A percentile compares a stretch with the other conserved stretches of the same genome.
Conservation (phyloP, 352 stramenopile genomes). For the Phytophthora cajani region DNA sequence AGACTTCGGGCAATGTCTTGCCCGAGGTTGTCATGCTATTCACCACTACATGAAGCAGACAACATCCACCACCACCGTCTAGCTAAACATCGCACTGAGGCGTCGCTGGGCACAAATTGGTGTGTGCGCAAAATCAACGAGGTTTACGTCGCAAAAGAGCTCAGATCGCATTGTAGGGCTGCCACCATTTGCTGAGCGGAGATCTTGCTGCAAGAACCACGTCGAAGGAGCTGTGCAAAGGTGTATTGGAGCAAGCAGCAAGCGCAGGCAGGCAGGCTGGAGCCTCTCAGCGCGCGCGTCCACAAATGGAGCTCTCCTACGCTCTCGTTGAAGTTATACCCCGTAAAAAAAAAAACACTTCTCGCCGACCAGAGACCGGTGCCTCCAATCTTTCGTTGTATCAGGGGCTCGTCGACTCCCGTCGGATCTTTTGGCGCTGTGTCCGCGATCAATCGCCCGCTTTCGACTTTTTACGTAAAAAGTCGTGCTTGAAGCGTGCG, state of each 20-base stretch:
- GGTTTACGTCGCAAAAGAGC: neutral
- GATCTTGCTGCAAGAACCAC: neutral
- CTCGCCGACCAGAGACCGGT: slow-evolving; percentile 9
- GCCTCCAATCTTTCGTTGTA: neutral
- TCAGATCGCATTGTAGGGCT: neutral
- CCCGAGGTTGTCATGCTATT: too few species aligned
- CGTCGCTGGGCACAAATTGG: neutral
- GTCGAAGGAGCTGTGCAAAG: neutral
- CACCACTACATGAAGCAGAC: too few species aligned
- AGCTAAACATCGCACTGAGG: neutral
- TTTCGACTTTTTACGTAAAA: slow-evolving; percentile 41
- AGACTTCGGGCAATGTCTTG: neutral
- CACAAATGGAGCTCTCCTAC: neutral
- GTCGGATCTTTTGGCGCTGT: slow-evolving; percentile 1
- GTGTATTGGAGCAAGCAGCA: neutral
- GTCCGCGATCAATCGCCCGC: slow-evolving; percentile 8
- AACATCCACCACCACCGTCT: neutral
- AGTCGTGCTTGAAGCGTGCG: slow-evolving; percentile 28
- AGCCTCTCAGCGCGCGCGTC: neutral
- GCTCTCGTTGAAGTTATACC: slow-evolving; percentile 24
- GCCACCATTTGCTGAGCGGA: neutral
- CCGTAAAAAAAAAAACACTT: slow-evolving; percentile 32
- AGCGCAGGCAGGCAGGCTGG: neutral
- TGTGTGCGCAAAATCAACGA: neutral
- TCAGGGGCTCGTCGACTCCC: neutral